Evolutionary conservation across 2,329 filamentous ascomycete species (phyloP).

Genomic region (Stenocarpella maydis): DNA sequence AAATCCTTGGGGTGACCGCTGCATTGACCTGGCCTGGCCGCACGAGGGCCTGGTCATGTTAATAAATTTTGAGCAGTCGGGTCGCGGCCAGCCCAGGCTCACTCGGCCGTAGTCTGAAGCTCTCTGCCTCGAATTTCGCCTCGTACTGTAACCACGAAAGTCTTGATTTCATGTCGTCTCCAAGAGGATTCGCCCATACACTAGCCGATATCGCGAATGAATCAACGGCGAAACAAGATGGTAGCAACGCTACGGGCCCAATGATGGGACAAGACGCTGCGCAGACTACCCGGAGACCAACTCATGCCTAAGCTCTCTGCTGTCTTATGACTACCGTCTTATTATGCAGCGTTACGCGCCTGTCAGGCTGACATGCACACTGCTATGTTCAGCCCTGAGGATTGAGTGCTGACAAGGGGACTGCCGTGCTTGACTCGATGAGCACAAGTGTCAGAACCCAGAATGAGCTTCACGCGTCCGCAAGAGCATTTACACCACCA

Average conservation of each 20-base stretch:
- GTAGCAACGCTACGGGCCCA: neutral
- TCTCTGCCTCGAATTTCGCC: conserved; percentile 1
- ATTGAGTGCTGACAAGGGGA: conserved; percentile 28
- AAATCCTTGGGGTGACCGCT: neutral
- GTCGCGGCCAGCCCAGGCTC: conserved; percentile 10
- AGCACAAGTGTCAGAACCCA: conserved; percentile 15
- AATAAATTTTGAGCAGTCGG: neutral
- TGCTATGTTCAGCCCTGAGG: conserved; percentile 22
- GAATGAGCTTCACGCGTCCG: conserved; percentile 8
- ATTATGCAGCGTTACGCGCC: conserved; percentile 9
- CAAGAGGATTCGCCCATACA: neutral
- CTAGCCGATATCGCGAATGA: neutral
- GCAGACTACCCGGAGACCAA: neutral
- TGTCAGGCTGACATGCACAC: conserved; percentile 19
- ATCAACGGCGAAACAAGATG: neutral
- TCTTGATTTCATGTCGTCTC: neutral
- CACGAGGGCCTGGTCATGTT: neutral
- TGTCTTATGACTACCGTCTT: conserved; percentile 17
- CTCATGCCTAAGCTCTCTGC: neutral
- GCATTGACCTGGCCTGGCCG: neutral
- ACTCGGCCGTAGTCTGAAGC: neutral
- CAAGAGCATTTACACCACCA: neutral
- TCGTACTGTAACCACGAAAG: neutral
- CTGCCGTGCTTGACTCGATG: conserved; percentile 13
- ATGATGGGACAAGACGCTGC: neutral